Evolutionary conservation across 805 yeast species (phyloP).

Genomic region (Wickerhamiella slavikovae): DNA sequence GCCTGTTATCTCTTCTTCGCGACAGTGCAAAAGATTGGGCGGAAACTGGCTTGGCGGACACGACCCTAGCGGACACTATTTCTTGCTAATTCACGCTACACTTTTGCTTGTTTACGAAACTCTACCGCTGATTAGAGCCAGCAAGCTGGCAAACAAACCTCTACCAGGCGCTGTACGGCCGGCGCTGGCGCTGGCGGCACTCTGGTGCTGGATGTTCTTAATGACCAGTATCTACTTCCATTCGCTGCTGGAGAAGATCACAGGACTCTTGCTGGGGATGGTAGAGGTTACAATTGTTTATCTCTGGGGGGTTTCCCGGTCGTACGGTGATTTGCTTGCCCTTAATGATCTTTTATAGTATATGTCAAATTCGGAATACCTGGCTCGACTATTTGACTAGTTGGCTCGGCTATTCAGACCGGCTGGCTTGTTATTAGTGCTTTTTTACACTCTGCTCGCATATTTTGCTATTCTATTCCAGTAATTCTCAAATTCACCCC

Average conservation of each 20-base stretch:
- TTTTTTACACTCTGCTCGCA: too few relatives aligned
- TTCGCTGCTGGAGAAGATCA: conserved; percentile 49
- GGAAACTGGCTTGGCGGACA: conserved; percentile 74
- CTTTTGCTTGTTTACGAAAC: conserved; percentile 48
- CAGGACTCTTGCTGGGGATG: conserved; percentile 48
- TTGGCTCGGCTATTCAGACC: too few relatives aligned
- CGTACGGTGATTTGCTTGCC: conserved; percentile 3
- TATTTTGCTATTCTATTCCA: too few relatives aligned
- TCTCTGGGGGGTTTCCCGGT: conserved; percentile 6
- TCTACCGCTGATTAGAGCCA: conserved; percentile 18
- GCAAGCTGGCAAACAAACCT: conserved; percentile 4
- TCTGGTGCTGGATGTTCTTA: conserved; percentile 79
- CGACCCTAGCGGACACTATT: conserved; percentile 91
- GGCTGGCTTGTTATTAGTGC: too few relatives aligned
- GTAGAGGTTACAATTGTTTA: conserved; percentile 29
- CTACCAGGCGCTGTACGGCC: conserved; percentile 10
- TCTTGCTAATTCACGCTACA: conserved; percentile 47
- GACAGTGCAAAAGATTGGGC: conserved; percentile 31
- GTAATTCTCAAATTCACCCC: too few relatives aligned
- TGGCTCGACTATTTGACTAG: too few relatives aligned
- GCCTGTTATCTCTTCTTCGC: conserved; percentile 5
- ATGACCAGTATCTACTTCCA: conserved; percentile 78
- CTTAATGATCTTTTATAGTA: conserved; percentile 3
- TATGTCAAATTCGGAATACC: too few relatives aligned
- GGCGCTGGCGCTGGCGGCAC: conserved; percentile 19